Base-by-base conservation (phyloP, 2,329 filamentous ascomycete genomes). In the Paecilomyces sp. region DNA sequence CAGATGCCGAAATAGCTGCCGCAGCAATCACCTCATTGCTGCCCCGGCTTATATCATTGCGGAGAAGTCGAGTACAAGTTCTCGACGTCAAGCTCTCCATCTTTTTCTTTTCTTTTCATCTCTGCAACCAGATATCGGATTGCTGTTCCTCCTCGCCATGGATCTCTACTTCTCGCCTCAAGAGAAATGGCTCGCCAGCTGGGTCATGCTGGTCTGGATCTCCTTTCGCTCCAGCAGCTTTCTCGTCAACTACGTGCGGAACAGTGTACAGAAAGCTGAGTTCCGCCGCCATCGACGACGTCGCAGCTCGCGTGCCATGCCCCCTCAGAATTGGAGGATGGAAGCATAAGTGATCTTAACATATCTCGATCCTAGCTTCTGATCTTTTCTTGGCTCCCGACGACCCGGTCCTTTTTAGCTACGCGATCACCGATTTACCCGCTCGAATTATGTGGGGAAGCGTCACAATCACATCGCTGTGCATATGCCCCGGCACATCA, bases 131-230 rank as follows among this genome's bases (percentile, higher is more conserved):
- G 3, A 15, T 18, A 47, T 53, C 24, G 2, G 12, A 53, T 53
- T 11, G 4, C 30, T 31, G 52, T 6, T 22, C 25, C 8, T 31
- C 54, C 34, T 15, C 54, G n/a, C 28, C 41, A 62, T 64, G 57
- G 62, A 62, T 51, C 58, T 64, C 41, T 62, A 56, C 47, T 64
- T 64, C 31, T 64, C 62, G 7, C 51, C 61, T 13, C 56, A 36
- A 15, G 62, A 64, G 56, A 64, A 64, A 58, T 54, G 56, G 25
- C 34, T 64, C 33, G 62, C 61, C 28, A 58, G 51, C 55, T 62
- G 58, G 13, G n/a, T 62, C 54, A 54, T 58, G 13, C 50, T 62
- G 31, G 31, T 56, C 24, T 64, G 62, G 62, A 55, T 57, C 31
- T 59, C 57, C 11, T 22, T 58, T 24, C 61, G 53, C 30, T 64